Percentiles rank a stretch among this genome's conserved stretches.
These are phyloP conservation scores for Serendipita sp. DNA, from an alignment of 768 basidiomycete species.

Conservation along the genomic window DNA sequence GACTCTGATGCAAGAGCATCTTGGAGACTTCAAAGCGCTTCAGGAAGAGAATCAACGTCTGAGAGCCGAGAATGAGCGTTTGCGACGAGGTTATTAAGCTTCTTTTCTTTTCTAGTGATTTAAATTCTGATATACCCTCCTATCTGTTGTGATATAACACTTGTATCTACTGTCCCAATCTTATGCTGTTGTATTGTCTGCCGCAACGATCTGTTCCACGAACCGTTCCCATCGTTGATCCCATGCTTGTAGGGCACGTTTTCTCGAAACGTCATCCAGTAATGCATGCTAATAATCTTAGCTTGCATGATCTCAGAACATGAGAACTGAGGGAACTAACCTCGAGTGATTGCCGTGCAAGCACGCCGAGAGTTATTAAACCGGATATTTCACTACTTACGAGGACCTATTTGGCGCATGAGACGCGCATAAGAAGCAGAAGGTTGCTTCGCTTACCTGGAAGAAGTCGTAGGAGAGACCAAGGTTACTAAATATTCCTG, in stretches of 20 bases:
- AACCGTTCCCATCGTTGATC: not conserved
- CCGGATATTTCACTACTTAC: conserved; percentile 52
- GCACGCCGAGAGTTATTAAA: conserved; percentile 39
- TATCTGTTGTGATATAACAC: not conserved
- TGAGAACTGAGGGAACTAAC: conserved; percentile 17
- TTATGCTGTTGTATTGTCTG: not conserved
- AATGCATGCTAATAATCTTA: not conserved
- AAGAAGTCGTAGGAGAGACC: conserved; percentile 65
- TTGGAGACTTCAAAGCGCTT: conserved; percentile 34
- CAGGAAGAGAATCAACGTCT: conserved; percentile 34
- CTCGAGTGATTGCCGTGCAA: conserved; percentile 51
- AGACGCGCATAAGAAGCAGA: not conserved
- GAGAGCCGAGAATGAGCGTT: conserved; percentile 48
- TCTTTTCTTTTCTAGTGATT: not conserved
- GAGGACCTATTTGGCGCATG: conserved; percentile 30
- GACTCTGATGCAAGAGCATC: conserved; percentile 43
- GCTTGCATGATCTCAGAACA: not conserved
- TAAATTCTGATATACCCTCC: not conserved
- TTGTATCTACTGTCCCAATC: not conserved
- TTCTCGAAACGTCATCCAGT: not conserved
- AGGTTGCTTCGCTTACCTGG: conserved; percentile 29
- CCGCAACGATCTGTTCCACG: not conserved
- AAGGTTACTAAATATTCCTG: conserved; percentile 60
- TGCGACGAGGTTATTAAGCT: conserved; percentile 24
- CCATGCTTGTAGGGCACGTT: not conserved